Conservation (phyloP, 805 yeast species). For the Jamesozyma jinghongensis region DNA sequence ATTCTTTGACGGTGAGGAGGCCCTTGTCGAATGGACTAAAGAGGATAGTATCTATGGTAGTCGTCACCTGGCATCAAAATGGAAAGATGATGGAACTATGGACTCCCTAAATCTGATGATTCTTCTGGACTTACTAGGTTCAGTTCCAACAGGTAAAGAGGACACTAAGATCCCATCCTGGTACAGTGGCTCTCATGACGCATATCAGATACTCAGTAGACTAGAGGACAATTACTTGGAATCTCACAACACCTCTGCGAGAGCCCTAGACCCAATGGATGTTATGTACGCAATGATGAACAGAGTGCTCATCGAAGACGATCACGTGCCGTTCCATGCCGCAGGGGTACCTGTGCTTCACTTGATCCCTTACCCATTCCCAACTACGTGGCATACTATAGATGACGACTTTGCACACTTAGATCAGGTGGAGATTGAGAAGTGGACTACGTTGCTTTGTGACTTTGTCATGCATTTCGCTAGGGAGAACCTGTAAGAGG, state of each 20-base stretch:
- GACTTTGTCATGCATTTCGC: conserved; percentile 31
- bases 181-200: conserved; percentile 33
- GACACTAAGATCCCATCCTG: conserved; percentile 32
- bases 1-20: conserved; percentile 58
- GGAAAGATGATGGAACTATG: conserved; percentile 26
- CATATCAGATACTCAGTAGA: conserved; percentile 31
- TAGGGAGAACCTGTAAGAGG: too few species aligned
- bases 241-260: not conserved
- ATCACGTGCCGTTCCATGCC: conserved; percentile 43
- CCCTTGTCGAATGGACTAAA: conserved; percentile 42
- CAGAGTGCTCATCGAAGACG: conserved; percentile 33
- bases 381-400: conserved; percentile 44
- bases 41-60: conserved; percentile 51
- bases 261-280: conserved; percentile 10
- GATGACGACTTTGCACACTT: conserved; percentile 39
- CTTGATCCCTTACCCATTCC: conserved; percentile 45
- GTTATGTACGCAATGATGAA: conserved; percentile 7
- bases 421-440: conserved; percentile 32
- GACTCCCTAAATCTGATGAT: conserved; percentile 37
- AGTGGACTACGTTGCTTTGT: conserved; percentile 39
- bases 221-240: conserved; percentile 25
- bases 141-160: conserved; percentile 18
- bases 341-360: conserved; percentile 43
- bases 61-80: conserved; percentile 36
- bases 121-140: conserved; percentile 44